phyloP scores from a whole-genome alignment of 805 yeast species.

The Candida sakaeoensis region DNA sequence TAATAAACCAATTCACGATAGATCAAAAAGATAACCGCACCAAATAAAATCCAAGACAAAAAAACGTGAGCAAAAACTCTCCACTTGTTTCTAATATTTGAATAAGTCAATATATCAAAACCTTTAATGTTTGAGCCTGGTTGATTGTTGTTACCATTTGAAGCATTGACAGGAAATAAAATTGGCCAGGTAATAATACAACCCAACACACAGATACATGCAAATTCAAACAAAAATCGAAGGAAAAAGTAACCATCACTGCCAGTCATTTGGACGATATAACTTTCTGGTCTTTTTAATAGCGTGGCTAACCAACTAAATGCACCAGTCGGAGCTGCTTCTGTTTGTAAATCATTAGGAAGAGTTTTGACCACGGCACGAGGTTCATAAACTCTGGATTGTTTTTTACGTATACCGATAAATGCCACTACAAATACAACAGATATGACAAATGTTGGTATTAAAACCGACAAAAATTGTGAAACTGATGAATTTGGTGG shows the following conservation, averaged over 20 bases:
- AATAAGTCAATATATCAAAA: slow-evolving; percentile 60
- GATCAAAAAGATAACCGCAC: slow-evolving; percentile 58
- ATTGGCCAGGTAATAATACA: slow-evolving; percentile 62
- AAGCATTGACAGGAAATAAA: slow-evolving; percentile 69
- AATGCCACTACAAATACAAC: slow-evolving; percentile 40
- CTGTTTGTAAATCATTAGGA: slow-evolving; percentile 43
- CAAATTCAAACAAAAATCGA: slow-evolving; percentile 58
- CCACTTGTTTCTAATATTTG: slow-evolving; percentile 61
- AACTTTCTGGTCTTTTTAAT: slow-evolving; percentile 54
- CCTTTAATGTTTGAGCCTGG: slow-evolving; percentile 34
- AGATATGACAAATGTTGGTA: slow-evolving; percentile 41
- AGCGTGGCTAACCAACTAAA: slow-evolving; percentile 55
- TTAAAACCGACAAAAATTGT: slow-evolving; percentile 46
- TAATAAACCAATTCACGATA: slow-evolving; percentile 75
- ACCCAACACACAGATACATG: slow-evolving; percentile 48
- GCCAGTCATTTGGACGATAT: slow-evolving; percentile 65
- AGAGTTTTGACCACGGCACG: slow-evolving; percentile 43
- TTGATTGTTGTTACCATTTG: slow-evolving; percentile 49
- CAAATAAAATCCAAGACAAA: slow-evolving; percentile 71
- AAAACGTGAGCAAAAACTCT: slow-evolving; percentile 73
- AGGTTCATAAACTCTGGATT: slow-evolving; percentile 51
- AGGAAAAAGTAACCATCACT: slow-evolving; percentile 75
- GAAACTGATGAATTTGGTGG: slow-evolving; percentile 39
- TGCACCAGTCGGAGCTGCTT: slow-evolving; percentile 41
- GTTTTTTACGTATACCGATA: slow-evolving; percentile 39